Evolutionary conservation across 495 filamentous ascomycete genomes (phyloP).

Genomic region (Cladorrhinum samala): DNA sequence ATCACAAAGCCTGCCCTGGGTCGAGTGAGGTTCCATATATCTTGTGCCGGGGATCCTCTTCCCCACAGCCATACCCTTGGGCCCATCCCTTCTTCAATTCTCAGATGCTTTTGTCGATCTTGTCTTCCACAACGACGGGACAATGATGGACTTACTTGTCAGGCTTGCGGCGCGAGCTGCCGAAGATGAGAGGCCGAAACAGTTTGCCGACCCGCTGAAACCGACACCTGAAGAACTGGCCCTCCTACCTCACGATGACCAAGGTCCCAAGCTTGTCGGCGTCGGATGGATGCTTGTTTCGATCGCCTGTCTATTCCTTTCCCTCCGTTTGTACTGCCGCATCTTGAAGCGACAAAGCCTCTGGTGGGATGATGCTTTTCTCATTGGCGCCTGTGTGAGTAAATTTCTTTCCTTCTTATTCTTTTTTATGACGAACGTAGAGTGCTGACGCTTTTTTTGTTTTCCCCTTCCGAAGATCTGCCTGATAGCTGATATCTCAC

Average conservation of each 20-base stretch:
- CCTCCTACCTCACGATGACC: conserved; percentile 20
- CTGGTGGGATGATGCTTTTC: conserved; percentile 29
- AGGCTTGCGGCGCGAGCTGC: neutral
- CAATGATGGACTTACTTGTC: neutral
- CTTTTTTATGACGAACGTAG: neutral
- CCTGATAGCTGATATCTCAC: conserved; percentile 4
- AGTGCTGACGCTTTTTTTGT: neutral
- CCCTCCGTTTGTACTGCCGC: conserved; percentile 30
- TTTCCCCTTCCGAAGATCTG: conserved; percentile 8
- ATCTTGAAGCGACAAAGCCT: conserved; percentile 14
- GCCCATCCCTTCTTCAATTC: too few relatives aligned
- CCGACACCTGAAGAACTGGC: conserved; percentile 8
- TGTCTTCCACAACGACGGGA: neutral
- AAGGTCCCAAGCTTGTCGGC: conserved; percentile 18
- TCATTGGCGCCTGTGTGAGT: conserved; percentile 28
- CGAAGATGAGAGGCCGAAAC: conserved; percentile 8
- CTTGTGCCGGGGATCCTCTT: neutral
- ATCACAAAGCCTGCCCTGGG: too few relatives aligned
- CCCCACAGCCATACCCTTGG: too few relatives aligned
- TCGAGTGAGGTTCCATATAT: neutral
- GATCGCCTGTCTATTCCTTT: conserved; percentile 23
- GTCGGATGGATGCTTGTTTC: conserved; percentile 24
- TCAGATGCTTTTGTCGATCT: neutral
- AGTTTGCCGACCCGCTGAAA: conserved; percentile 10
- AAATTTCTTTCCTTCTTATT: neutral